Evolutionary conservation across 495 filamentous ascomycete species (phyloP), one percentile per base, ranked within the genome.

Genomic region (Penicillium salamii): DNA sequence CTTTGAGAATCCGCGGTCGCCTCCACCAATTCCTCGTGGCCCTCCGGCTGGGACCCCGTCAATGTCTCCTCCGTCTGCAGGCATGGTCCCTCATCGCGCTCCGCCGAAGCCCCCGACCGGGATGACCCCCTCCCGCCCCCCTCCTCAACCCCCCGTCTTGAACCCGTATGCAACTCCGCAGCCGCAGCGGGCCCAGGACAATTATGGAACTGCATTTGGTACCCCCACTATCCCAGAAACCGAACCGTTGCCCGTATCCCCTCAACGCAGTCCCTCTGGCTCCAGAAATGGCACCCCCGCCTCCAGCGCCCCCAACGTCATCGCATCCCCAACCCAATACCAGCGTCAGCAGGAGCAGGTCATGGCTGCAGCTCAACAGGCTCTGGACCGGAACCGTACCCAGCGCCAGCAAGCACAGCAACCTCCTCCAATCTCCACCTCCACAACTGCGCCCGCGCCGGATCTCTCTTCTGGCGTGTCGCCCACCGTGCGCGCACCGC

Each of bases 1-100:
- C 74, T 98, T 98, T 65, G 93, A 98, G 70, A 97, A 97, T 55
- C 93, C 93, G 35, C 83, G 93, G 49, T 87, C 92, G 7, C 89
- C 93, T 13, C 93, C 93, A 49, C 93, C 93, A 2, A 86, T 97
- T 42, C 93, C 93, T 49, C 75, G 82, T 45, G 81, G 65, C 56
- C 52, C 67, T 19, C 57, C 67, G n/a, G 52, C 55, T 29, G 50
- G 32, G 7, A 19, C 53, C 1, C 55, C 56, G 9, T 24, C 54
- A 9, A 66, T 71, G 56, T 65, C 68, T 24, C 67, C 68, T 15
- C 58, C 66, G 6, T 29, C 66, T 19, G 64, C 67, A 8, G 56
- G 67, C 28, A 57, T 76, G 46, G 53, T 75, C 2, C 73, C 73
- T 7, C 72, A 74, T 36, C 68, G 73, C 14, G 66, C 71, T 8